Conservation (phyloP, 2,329 filamentous ascomycete genomes). For the Phyllosticta ampelicida region DNA sequence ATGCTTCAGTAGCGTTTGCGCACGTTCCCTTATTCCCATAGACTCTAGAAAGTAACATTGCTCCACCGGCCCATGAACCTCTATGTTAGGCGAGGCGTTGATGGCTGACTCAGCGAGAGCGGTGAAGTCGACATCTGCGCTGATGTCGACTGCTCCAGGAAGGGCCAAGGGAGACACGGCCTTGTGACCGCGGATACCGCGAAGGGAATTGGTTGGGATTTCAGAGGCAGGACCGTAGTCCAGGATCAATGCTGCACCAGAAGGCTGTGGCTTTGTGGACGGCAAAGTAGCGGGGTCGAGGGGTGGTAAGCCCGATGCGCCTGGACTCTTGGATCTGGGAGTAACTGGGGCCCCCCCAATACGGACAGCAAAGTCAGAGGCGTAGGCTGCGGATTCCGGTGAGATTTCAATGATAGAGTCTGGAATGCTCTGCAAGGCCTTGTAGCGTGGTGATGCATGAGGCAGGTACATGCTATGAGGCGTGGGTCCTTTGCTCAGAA, state of each 20-base stretch:
- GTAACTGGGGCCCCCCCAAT: slow-evolving; percentile 56
- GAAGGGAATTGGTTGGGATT: slow-evolving; percentile 79
- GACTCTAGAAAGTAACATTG: slow-evolving; percentile 68
- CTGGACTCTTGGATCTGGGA: slow-evolving; percentile 15
- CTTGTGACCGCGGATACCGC: slow-evolving; percentile 72
- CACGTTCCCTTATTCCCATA: slow-evolving; percentile 77
- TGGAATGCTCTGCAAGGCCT: slow-evolving; percentile 54
- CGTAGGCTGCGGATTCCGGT: slow-evolving; percentile 73
- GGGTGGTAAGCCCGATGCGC: slow-evolving; percentile 11
- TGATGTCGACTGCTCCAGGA: slow-evolving; percentile 78
- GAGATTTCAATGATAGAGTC: slow-evolving; percentile 78
- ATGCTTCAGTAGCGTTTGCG: slow-evolving; percentile 49
- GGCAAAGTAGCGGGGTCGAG: slow-evolving; percentile 11
- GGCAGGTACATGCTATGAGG: slow-evolving; percentile 80
- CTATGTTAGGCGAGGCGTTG: slow-evolving; percentile 63
- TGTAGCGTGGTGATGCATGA: slow-evolving; percentile 69
- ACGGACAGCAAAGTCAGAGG: slow-evolving; percentile 67
- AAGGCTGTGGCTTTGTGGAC: slow-evolving; percentile 49
- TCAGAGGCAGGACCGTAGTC: slow-evolving; percentile 78
- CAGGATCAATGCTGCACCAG: slow-evolving; percentile 84
- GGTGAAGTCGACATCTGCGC: slow-evolving; percentile 86
- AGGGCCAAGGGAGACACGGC: slow-evolving; percentile 67
- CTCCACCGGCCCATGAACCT: slow-evolving; percentile 84
- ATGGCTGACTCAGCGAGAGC: slow-evolving; percentile 75
- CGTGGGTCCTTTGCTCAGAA: slow-evolving; percentile 62